Evolutionary conservation across 352 stramenopile species (phyloP).

Genomic region (Phytophthora sp.): DNA sequence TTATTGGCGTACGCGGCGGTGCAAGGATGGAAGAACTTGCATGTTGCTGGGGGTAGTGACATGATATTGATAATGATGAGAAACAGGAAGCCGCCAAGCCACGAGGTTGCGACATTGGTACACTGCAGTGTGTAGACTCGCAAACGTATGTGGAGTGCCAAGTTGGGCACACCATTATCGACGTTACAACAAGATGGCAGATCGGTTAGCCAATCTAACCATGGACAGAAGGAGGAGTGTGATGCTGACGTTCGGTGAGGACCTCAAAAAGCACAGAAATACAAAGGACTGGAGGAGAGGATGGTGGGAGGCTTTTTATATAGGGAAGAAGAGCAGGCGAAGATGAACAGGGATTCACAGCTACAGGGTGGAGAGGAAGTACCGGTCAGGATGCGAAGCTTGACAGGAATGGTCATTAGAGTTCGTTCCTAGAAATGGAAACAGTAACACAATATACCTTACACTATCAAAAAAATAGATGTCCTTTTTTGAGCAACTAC

Average conservation of each 20-base stretch:
- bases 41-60: conserved; percentile 1
- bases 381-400: too few relatives aligned
- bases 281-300: too few relatives aligned
- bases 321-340: too few relatives aligned
- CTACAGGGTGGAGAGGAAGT: too few relatives aligned
- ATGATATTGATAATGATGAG: neutral
- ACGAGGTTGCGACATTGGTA: neutral
- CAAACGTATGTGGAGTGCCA: neutral
- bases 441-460: conserved; percentile 12
- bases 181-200: conserved; percentile 1
- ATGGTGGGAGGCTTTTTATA: too few relatives aligned
- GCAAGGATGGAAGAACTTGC: neutral
- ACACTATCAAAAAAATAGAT: too few relatives aligned
- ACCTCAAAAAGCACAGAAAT: too few relatives aligned
- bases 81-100: neutral
- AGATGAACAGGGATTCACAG: too few relatives aligned
- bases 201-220: too few relatives aligned
- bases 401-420: conserved; percentile 11
- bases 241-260: too few relatives aligned
- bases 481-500: too few relatives aligned
- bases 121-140: neutral
- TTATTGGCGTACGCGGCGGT: neutral
- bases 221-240: too few relatives aligned
- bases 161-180: conserved; percentile 1
- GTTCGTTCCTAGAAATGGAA: neutral